Conservation (phyloP, 2,329 filamentous ascomycete genomes). For the Exutisphaerella laricina region DNA sequence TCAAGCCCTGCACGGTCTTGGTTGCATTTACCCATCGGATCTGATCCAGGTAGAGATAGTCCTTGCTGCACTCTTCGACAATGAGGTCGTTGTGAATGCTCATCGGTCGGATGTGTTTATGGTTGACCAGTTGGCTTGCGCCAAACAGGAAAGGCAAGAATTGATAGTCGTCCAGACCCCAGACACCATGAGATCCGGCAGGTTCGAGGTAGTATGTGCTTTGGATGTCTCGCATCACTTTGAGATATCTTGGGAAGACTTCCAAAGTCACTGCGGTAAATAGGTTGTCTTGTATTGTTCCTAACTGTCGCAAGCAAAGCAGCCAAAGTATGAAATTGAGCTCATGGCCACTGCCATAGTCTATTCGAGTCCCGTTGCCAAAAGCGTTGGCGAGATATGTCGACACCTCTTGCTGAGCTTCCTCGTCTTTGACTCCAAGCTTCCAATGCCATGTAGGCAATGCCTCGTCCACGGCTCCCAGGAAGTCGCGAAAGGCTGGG, state of each 20-base stretch:
- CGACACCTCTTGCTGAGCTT: conserved; percentile 64
- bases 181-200: conserved; percentile 48
- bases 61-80: conserved; percentile 75
- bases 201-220: conserved; percentile 94
- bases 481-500: conserved; percentile 76
- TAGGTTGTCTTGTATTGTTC: conserved; percentile 56
- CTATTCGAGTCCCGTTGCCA: conserved; percentile 79
- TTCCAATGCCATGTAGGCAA: conserved; percentile 58
- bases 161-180: conserved; percentile 51
- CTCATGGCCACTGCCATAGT: conserved; percentile 96
- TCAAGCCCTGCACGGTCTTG: conserved; percentile 87
- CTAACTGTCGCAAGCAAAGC: conserved; percentile 81
- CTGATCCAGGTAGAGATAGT: conserved; percentile 89
- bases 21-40: conserved; percentile 92
- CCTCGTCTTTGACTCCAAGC: conserved; percentile 48
- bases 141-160: conserved; percentile 51
- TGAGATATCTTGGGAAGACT: conserved; percentile 77
- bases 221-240: conserved; percentile 81
- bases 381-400: conserved; percentile 79
- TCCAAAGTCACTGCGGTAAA: conserved; percentile 70
- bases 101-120: conserved; percentile 50
- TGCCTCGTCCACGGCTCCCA: conserved; percentile 56
- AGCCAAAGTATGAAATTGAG: conserved; percentile 97
- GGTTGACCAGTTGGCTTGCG: conserved; percentile 56
- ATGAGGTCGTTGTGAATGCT: conserved; percentile 80